These are phyloP conservation scores for Carpinus fangiana DNA, from an alignment of 306 rosid species.

Conservation along the genomic window DNA sequence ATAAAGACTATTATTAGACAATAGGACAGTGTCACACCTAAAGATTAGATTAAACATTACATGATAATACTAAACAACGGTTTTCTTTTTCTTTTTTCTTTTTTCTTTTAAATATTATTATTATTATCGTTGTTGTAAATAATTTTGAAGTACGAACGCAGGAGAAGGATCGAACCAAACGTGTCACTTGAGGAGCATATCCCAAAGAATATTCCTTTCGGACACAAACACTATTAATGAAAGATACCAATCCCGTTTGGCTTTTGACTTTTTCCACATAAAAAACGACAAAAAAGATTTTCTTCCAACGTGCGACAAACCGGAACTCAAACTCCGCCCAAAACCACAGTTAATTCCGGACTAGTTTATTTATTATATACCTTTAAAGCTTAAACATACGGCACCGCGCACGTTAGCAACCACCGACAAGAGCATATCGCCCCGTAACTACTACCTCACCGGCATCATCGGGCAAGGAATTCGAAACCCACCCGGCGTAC, in stretches of 20 bases:
- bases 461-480: neutral
- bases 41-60: no score
- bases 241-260: constrained; percentile 1
- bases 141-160: neutral
- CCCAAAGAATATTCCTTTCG: constrained; percentile 37
- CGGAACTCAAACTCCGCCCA: constrained; percentile 33
- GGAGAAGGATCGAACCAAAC: neutral
- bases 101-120: no score
- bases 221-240: neutral
- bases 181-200: constrained; percentile 31
- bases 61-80: no score
- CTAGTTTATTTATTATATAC: neutral
- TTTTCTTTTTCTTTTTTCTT: no score
- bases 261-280: constrained; percentile 36
- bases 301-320: constrained; percentile 18
- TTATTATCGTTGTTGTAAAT: neutral
- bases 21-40: no score
- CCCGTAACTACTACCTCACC: neutral
- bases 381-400: neutral
- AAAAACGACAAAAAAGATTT: constrained; percentile 31
- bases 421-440: neutral
- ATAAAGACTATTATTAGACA: no score
- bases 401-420: constrained; percentile 29
- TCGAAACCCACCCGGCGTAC: neutral
- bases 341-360: constrained; percentile 28